Evolutionary conservation across 108 stramenopile genomes (phyloP).

Genomic region (Cyclotella cryptica): DNA sequence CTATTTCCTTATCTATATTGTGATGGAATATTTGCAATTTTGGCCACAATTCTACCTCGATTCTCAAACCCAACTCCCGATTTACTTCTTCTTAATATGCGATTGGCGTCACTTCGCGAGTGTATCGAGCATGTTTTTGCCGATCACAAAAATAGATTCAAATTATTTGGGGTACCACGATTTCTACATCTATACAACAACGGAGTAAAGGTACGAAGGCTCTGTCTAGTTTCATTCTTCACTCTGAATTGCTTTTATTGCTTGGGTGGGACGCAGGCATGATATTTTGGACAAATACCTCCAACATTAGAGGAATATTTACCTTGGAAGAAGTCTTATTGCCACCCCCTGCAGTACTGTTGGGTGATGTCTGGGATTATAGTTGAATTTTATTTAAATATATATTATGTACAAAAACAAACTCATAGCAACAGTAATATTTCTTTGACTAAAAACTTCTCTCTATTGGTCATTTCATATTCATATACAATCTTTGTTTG

Average conservation of each 20-base stretch:
- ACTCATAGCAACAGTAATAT: no score
- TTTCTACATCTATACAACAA: neutral
- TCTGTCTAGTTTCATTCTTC: constrained; percentile 16
- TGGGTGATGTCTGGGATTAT: no score
- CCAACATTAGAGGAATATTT: no score
- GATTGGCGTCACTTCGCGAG: constrained; percentile 5
- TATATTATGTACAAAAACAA: no score
- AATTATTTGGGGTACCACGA: neutral
- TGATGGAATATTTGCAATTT: constrained; percentile 12
- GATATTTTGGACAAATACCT: no score
- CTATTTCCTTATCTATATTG: constrained; percentile 10
- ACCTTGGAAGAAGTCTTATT: no score
- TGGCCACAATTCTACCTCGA: constrained; percentile 17
- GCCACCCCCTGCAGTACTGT: no score
- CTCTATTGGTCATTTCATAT: no score
- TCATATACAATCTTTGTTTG: no score
- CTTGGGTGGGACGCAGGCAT: no score
- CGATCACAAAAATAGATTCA: constrained; percentile 7
- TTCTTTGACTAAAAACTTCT: no score
- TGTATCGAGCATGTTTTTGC: constrained; percentile 11
- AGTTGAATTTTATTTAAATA: no score
- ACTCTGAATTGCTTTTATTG: neutral
- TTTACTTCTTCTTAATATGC: neutral
- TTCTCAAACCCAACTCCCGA: neutral
- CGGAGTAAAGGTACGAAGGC: neutral